These are phyloP conservation scores for Crithidia fasciculata DNA, from an alignment of 208 protist genomes.

Conservation along the genomic window DNA sequence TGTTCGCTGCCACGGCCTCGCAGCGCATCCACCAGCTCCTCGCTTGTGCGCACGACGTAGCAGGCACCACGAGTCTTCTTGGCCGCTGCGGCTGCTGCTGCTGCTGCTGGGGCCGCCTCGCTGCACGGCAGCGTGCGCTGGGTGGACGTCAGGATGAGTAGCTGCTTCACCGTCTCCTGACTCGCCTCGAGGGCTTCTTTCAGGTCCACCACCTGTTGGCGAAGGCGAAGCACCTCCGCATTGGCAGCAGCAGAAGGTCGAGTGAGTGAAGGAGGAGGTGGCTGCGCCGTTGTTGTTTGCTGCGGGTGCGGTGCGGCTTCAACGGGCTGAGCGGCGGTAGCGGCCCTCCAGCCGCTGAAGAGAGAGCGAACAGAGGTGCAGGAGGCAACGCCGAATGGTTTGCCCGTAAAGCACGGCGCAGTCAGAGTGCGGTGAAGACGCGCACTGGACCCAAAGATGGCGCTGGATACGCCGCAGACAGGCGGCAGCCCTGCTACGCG, in stretches of 20 bases:
- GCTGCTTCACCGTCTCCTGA: slow-evolving; percentile 35
- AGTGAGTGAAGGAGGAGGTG: neutral
- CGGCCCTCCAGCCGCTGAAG: slow-evolving; percentile 4
- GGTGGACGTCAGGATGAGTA: slow-evolving; percentile 12
- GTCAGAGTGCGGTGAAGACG: neutral
- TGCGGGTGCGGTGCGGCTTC: neutral
- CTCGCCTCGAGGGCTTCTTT: slow-evolving; percentile 32
- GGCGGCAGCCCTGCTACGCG: no score
- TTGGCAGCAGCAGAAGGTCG: neutral
- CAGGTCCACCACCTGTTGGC: slow-evolving; percentile 29
- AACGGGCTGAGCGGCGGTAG: no score
- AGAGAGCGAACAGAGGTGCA: neutral
- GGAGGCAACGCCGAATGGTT: neutral
- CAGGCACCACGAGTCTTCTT: slow-evolving; percentile 46
- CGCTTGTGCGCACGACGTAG: slow-evolving; percentile 52
- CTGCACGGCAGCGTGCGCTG: neutral
- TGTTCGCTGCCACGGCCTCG: slow-evolving; percentile 44
- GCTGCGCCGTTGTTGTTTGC: neutral
- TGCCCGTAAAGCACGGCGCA: no score
- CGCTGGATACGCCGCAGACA: no score
- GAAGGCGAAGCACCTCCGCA: slow-evolving; percentile 13
- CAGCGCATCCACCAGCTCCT: slow-evolving; percentile 48
- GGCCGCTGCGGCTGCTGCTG: neutral
- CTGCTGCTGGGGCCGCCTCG: neutral
- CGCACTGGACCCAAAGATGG: neutral